phyloP scores from a whole-genome alignment of 108 stramenopile genomes.

The Cyclostephanos invisitatus region DNA sequence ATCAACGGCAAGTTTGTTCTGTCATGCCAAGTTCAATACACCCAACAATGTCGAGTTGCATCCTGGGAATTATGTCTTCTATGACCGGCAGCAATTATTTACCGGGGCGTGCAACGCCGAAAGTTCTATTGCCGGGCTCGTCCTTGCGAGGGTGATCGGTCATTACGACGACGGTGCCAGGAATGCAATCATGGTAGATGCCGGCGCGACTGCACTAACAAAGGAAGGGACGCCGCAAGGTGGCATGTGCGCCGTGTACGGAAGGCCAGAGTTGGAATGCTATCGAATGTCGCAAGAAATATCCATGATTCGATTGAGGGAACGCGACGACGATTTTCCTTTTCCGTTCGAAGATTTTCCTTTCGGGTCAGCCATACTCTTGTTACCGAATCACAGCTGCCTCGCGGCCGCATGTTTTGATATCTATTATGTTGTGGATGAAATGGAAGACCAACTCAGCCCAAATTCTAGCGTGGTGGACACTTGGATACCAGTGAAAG shows the following conservation, averaged over 20 bases:
- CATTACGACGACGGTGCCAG: constrained; percentile 37
- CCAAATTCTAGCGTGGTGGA: constrained; percentile 13
- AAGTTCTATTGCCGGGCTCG: constrained; percentile 28
- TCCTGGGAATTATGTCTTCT: constrained; percentile 46
- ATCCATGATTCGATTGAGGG: constrained; percentile 34
- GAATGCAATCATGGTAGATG: constrained; percentile 47
- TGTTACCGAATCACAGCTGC: constrained; percentile 48
- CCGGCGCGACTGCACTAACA: constrained; percentile 47
- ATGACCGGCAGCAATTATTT: constrained; percentile 40
- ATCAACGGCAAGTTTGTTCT: constrained; percentile 33
- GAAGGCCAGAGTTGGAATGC: constrained; percentile 34
- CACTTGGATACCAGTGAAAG: constrained; percentile 30
- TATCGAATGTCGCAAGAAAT: constrained; percentile 48
- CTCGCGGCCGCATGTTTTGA: constrained; percentile 47
- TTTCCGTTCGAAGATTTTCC: constrained; percentile 46
- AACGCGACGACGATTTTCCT: background rate
- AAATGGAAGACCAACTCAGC: constrained; percentile 7
- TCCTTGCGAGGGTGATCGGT: constrained; percentile 37
- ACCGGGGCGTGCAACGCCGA: constrained; percentile 34
- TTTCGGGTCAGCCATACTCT: constrained; percentile 20
- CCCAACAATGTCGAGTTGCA: constrained; percentile 33
- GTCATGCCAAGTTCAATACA: constrained; percentile 16
- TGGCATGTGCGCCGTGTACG: constrained; percentile 26
- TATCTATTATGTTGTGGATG: constrained; percentile 34
- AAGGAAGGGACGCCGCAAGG: constrained; percentile 45